Evolutionary conservation across 345 rosid genomes (phyloP), one percentile per base, ranked within the genome.

Genomic region (Reutealis trisperma): DNA sequence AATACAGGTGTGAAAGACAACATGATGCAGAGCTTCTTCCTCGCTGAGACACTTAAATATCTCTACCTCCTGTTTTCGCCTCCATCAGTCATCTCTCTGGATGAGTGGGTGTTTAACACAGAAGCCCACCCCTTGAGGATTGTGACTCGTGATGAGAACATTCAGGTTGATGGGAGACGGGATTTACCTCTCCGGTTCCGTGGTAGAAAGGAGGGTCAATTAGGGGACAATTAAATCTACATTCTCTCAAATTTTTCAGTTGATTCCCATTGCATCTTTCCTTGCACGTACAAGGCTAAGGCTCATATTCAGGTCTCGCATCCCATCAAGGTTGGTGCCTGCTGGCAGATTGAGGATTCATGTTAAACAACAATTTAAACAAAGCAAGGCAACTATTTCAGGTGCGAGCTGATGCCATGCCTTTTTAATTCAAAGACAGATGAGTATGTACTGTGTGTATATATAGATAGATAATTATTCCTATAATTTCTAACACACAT

Each of bases 11-110:
- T 41, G 34, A 79, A 79, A 32, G 82, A 79, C 82, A 79, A 79
- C 74, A 79, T 67, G 82, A 79, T 79, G 82, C 82, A 79, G 57
- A 79, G 82, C 65, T 79, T 79, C 67, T 79, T 79, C 82, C 78
- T 74, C 1, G 82, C 77, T 1, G 82, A 79, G 78, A 79, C 82
- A 37, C 82, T 79, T 45, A 79, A 79, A 44, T 79, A 79, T 59
- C 68, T 79, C 3, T 79, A 79, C 61, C 81, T 79, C 27, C 82
- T 79, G 55, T 79, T 79, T 75, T 79, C 82, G 15, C 81, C 82
- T 5, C 47, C 78, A 19, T 73, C 82, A 0, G 82, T 79, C 41
- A 49, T 79, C 77, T 34, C 78, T 19, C 58, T 79, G 8, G 82
- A 79, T 71, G 82, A 79, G n/a, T 79, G 77, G 82, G 82, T 79